Evolutionary conservation across 1,284 basidiomycete species (phyloP).

Genomic region (Cronartium quercuum): DNA sequence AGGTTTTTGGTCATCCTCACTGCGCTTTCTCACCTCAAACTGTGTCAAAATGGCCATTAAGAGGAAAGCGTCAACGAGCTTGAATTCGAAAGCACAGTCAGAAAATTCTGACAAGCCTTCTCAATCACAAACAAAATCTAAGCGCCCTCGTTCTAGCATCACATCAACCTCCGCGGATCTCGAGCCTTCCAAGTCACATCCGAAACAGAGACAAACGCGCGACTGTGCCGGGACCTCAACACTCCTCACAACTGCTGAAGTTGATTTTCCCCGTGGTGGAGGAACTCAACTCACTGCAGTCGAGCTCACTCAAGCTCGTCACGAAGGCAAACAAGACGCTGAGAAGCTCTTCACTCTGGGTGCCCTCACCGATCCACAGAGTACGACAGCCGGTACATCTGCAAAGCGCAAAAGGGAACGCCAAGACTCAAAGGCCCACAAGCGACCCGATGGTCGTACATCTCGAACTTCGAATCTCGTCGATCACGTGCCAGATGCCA

Average conservation of each 20-base stretch:
- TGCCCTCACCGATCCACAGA: not conserved
- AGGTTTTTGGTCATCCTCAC: no score
- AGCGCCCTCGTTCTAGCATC: no score
- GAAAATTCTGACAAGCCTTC: no score
- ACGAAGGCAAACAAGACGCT: slow-evolving; percentile 28
- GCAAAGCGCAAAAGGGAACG: slow-evolving; percentile 12
- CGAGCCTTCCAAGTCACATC: no score
- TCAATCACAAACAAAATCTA: no score
- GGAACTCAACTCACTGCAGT: slow-evolving; percentile 26
- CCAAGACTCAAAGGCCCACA: not conserved
- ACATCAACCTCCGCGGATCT: no score
- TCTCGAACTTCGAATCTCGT: not conserved
- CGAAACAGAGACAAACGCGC: no score
- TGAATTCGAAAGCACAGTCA: no score
- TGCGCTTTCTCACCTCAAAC: no score
- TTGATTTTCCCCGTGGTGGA: slow-evolving; percentile 38
- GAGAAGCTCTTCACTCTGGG: slow-evolving; percentile 6
- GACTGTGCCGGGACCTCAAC: no score
- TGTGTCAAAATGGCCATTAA: no score
- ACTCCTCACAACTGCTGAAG: not conserved
- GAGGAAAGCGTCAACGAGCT: no score
- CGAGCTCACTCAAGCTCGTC: slow-evolving; percentile 23
- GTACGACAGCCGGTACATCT: not conserved
- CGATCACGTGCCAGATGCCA: not conserved
- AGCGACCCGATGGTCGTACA: not conserved